A percentile compares a stretch with the other conserved stretches of the same genome.
Conservation (phyloP, 306 rosid species). For the Biancaea sappan region DNA sequence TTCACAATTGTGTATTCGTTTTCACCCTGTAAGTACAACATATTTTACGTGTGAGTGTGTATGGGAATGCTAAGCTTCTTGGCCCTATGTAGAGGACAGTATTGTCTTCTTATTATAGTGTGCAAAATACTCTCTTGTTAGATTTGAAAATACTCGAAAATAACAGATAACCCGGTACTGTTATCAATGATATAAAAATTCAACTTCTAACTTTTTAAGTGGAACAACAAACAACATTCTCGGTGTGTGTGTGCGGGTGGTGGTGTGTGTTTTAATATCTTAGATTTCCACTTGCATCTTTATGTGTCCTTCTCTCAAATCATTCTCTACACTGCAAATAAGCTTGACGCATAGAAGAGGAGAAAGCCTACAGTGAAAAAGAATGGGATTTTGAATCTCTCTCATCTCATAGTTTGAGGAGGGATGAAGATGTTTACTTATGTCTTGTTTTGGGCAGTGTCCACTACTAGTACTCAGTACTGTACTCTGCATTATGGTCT, state of each 20-base stretch:
- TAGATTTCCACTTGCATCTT: slow-evolving; percentile 20
- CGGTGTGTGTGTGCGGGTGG: background rate
- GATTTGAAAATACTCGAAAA: background rate
- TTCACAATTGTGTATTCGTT: slow-evolving; percentile 88
- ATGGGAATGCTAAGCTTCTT: slow-evolving; percentile 11
- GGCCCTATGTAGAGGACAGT: slow-evolving; percentile 21
- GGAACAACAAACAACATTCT: background rate
- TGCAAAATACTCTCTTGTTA: background rate
- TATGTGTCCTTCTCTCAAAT: background rate
- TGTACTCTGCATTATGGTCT: background rate
- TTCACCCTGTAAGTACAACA: slow-evolving; percentile 89
- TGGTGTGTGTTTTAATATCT: slow-evolving; percentile 15
- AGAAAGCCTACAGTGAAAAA: slow-evolving; percentile 20
- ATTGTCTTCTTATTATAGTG: slow-evolving; percentile 11
- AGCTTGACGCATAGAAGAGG: background rate
- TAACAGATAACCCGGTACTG: background rate
- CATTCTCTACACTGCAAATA: slow-evolving; percentile 7
- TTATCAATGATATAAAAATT: background rate
- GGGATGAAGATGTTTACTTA: background rate
- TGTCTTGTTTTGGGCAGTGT: background rate
- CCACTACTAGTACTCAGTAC: no score
- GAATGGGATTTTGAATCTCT: background rate
- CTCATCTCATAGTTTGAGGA: slow-evolving; percentile 17
- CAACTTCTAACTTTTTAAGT: background rate
- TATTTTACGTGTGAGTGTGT: background rate